Base-by-base conservation (phyloP, 164 flowering plant species). In the Tetrastigma voinierianum region DNA sequence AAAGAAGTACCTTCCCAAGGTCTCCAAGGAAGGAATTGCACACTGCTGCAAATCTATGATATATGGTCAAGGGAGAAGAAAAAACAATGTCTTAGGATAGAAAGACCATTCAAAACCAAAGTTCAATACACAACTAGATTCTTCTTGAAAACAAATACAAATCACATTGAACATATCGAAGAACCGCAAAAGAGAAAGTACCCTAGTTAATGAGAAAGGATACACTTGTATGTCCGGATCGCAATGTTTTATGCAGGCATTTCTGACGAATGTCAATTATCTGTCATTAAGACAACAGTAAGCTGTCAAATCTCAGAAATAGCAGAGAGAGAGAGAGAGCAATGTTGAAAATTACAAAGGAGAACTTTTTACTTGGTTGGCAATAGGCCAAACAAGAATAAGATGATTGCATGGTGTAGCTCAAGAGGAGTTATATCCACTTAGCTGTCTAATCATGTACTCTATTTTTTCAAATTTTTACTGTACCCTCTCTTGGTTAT, bases 21-120 rank as follows among this genome's bases (percentile, higher is more conserved):
- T 76, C 85, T 86, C 99, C 99, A 92, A 62, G 97, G 94, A 79
- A 92, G 78, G 59, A 94, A 94, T 46, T 91, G 95, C 65, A 89
- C 96, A 62, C 87, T 91, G 84, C 96, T 89, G 72, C 97, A 94
- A 14, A 94, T 90, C 98, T 94, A 79, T 53, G 61, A 14, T 43
- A 43, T 11, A 16, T 0, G 51, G 83, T 86, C 62, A 83, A 84
- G 82, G 68, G 15, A 10, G 46, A 20, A 62, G 2, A 18, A 52
- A 59, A 51, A n/a, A 48, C 57, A 17, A 59, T 32, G 57, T 17
- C 19, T 15, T 15, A 32, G 51, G 21, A 51, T 43, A 59, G 54
- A 67, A 20, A 47, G 10, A n/a, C 21, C 12, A 16, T 17, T 59
- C 16, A 20, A 67, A 67, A 57, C 55, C 4, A 18, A 9, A 8